These are phyloP conservation scores for Nothopassalora personata DNA, from an alignment of 2,329 filamentous ascomycete genomes.

Conservation along the genomic window DNA sequence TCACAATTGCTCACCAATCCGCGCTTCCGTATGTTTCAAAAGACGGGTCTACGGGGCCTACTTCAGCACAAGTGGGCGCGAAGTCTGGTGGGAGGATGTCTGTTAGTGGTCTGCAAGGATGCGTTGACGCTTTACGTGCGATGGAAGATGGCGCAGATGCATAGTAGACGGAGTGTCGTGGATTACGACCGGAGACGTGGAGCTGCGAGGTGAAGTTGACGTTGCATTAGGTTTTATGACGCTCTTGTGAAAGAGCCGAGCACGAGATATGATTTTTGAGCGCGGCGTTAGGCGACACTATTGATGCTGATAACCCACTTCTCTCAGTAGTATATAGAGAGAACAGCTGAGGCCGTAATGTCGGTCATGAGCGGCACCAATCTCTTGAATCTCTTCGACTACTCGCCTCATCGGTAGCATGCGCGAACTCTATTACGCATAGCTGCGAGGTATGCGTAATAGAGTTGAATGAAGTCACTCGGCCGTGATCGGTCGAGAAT, in stretches of 20 bases:
- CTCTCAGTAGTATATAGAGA: background rate
- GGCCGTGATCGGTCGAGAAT: background rate
- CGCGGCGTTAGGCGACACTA: background rate
- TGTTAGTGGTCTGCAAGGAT: slow-evolving; percentile 80
- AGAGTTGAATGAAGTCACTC: background rate
- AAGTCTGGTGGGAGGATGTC: slow-evolving; percentile 79
- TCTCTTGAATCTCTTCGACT: background rate
- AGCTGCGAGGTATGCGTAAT: background rate
- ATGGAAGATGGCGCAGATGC: slow-evolving; percentile 47
- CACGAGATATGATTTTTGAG: background rate
- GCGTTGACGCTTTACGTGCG: slow-evolving; percentile 55
- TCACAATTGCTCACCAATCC: background rate
- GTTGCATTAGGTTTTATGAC: background rate
- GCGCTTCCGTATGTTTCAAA: background rate
- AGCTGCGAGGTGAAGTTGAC: background rate
- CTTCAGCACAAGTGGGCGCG: slow-evolving; percentile 83
- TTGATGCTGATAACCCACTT: background rate
- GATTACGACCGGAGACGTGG: slow-evolving; percentile 31
- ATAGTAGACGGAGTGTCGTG: slow-evolving; percentile 41
- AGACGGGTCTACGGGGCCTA: slow-evolving; percentile 38
- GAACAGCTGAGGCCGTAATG: background rate
- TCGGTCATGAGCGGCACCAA: background rate
- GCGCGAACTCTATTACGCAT: background rate
- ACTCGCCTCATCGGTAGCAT: background rate
- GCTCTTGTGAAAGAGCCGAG: too few relatives aligned